Base-by-base conservation (phyloP, 2,329 filamentous ascomycete species). In the Calcarisporium arbuscula region DNA sequence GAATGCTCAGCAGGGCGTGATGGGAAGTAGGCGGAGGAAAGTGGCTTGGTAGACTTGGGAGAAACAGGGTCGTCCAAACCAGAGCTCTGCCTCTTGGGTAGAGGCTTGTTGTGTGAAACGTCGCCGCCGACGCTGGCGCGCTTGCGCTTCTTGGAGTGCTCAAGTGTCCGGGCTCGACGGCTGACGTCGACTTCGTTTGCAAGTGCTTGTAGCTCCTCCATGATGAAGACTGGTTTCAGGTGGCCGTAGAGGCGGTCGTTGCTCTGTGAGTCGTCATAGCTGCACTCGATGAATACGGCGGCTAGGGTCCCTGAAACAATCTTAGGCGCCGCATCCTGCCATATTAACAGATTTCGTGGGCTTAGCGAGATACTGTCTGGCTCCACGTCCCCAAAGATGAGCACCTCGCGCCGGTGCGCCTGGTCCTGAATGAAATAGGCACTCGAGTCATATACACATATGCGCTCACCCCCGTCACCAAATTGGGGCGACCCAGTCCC, bases 361-460 rank as follows among this genome's bases (percentile, higher is more conserved):
- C 77, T 82, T 3, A 90, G 61, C 0, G 87, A 94, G 18, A 96
- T 62, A 8, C 79, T 82, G 58, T 98, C 92, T 1, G 92, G 88
- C 53, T 98, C 92, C 23, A 96, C 85, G 46, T 98, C 92, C 14
- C 92, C 92, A 54, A 95, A 96, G 31, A 98, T 85, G 40, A 98
- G 74, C 4, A 96, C 76, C 59, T 98, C 90, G 20, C 74, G 73
- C 2, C 76, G 74, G 0, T 78, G 83, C 1, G 64, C 55, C 21
- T 81, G 67, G 40, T 92, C 84, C 23, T 86, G 83, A 44, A 98
- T 84, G 58, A 98, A 96, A 60, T 89, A 96, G 1, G 87, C 90
- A 14, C 88, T 92, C 43, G 86, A 94, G 55, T 95, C 87, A 40
- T 86, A 82, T 2, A 88, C 83, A 47, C 82, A 88, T 21, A 72